Conservation (phyloP, 2,329 filamentous ascomycete species). For the Arthrobotrys sphaeroides region DNA sequence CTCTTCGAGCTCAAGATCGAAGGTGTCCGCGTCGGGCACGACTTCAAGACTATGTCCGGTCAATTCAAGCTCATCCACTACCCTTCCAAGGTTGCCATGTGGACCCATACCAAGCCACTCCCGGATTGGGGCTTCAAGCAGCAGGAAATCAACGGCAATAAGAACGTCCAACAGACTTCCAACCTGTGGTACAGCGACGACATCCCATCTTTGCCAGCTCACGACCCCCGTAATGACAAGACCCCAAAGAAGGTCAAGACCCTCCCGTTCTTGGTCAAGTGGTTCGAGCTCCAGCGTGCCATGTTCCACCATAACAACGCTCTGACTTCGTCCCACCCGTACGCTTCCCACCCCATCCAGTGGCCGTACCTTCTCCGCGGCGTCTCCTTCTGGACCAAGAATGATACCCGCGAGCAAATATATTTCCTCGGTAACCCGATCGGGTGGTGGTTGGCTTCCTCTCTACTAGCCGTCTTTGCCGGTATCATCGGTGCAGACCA, state of each 20-base stretch:
- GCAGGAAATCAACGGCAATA: constrained; percentile 99
- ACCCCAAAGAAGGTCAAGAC: constrained; percentile 80
- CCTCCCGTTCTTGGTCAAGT: constrained; percentile 90
- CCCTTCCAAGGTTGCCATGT: constrained; percentile 97
- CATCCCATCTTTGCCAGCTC: constrained; percentile 78
- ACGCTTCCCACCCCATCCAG: constrained; percentile 91
- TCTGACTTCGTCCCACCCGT: constrained; percentile 94
- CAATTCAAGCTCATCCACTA: constrained; percentile 97
- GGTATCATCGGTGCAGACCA: constrained; percentile 94
- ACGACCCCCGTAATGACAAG: constrained; percentile 78
- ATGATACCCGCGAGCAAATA: constrained; percentile 92
- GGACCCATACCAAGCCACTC: constrained; percentile 94
- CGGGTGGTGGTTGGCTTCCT: constrained; percentile 96
- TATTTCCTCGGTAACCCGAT: constrained; percentile 98
- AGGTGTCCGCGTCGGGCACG: constrained; percentile 78
- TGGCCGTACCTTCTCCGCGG: constrained; percentile 98
- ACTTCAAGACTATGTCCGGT: constrained; percentile 88
- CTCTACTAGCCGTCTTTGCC: constrained; percentile 88
- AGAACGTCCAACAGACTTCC: constrained; percentile 86
- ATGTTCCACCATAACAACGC: constrained; percentile 99
- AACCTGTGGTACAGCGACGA: constrained; percentile 96
- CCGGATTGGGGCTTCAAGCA: constrained; percentile 98
- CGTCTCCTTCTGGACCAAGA: constrained; percentile 99
- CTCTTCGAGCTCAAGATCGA: constrained; percentile 93
- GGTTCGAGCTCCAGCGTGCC: constrained; percentile 92